A percentile compares a stretch with the other conserved stretches of the same genome.
phyloP scores from a whole-genome alignment of 1,284 basidiomycete species.

The Stereum hirsutum region DNA sequence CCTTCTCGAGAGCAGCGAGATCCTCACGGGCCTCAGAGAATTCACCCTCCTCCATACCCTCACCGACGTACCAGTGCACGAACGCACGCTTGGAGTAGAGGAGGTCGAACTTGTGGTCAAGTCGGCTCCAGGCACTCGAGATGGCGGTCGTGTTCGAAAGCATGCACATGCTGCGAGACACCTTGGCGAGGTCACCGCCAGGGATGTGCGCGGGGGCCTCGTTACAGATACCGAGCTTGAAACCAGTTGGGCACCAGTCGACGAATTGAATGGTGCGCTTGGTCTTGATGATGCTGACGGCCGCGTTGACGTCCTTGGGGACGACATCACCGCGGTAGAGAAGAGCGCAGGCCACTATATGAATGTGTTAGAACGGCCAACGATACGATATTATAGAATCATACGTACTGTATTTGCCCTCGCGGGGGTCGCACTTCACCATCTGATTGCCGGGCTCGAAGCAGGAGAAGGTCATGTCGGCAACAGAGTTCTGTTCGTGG shows the following conservation, averaged over 20 bases:
- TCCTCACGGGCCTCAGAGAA: slow-evolving; percentile 98
- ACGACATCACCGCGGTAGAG: slow-evolving; percentile 85
- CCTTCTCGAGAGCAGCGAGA: slow-evolving; percentile 94
- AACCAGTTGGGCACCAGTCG: slow-evolving; percentile 87
- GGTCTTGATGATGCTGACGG: slow-evolving; percentile 81
- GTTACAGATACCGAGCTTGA: slow-evolving; percentile 91
- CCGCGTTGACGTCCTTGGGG: slow-evolving; percentile 85
- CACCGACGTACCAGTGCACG: slow-evolving; percentile 93
- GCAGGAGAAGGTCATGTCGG: slow-evolving; percentile 91
- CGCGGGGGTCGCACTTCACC: slow-evolving; percentile 76
- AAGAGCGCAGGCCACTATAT: slow-evolving; percentile 61
- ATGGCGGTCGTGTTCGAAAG: slow-evolving; percentile 84
- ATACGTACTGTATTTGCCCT: slow-evolving; percentile 76
- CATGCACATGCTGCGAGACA: slow-evolving; percentile 86
- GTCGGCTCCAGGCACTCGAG: slow-evolving; percentile 80
- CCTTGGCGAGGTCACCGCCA: slow-evolving; percentile 83
- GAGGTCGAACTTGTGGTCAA: slow-evolving; percentile 98
- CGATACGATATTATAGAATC: not conserved
- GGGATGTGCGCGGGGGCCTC: slow-evolving; percentile 81
- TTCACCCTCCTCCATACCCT: slow-evolving; percentile 99
- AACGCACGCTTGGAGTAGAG: slow-evolving; percentile 91
- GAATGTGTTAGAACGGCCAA: slow-evolving; percentile 8
- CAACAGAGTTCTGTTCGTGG: slow-evolving; percentile 90
- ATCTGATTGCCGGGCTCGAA: slow-evolving; percentile 93
- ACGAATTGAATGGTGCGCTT: slow-evolving; percentile 78